Base-by-base conservation (phyloP, 495 filamentous ascomycete genomes). In the Polyplosphaeria fusca region DNA sequence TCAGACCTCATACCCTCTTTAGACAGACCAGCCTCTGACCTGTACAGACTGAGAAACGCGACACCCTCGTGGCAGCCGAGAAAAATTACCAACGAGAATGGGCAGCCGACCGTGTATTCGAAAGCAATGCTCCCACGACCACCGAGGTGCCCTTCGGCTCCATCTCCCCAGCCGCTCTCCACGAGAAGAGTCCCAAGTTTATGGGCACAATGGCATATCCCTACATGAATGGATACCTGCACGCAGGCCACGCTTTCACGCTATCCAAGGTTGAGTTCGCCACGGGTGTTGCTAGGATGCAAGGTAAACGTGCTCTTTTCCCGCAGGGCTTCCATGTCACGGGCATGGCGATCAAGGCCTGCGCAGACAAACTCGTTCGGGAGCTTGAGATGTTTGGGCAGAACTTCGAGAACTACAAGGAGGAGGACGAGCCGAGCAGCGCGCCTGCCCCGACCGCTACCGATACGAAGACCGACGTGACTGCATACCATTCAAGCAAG, bases 311-410 rank as follows among this genome's bases (percentile, higher is more conserved):
- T 41, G 78, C 82, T 54, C 77, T 97, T 40, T 96, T 92, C 71
- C 93, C 93, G 48, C 82, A 88, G 44, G 94, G 93, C 13, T 97
- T 87, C 73, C 93, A 98, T 75, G 94, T 89, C 73, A 96, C 94
- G 0, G 93, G 93, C 68, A 92, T 98, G 83, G 91, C 93, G 3
- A 97, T 98, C 75, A 96, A 96, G 71, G 91, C 93, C 3, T 95
- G 88, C 67, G 92, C 93, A 23, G 93, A 98, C 73, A 97, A 96
- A 74, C 83, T 98, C 30, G 77, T 79, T 42, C 85, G 92, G 49
- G 94, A 98, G 68, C 81, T 95, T 14, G 81, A 88, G 73, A 77
- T 88, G 74, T 98, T 98, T 69, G 94, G 93, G 20, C 73, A 85
- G 67, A 82, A 88, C 64, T 98, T 98, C 62, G 87, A 92, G 70